phyloP scores from a whole-genome alignment of 2,329 filamentous ascomycete species.

The Chaetomiaceae sp. region DNA sequence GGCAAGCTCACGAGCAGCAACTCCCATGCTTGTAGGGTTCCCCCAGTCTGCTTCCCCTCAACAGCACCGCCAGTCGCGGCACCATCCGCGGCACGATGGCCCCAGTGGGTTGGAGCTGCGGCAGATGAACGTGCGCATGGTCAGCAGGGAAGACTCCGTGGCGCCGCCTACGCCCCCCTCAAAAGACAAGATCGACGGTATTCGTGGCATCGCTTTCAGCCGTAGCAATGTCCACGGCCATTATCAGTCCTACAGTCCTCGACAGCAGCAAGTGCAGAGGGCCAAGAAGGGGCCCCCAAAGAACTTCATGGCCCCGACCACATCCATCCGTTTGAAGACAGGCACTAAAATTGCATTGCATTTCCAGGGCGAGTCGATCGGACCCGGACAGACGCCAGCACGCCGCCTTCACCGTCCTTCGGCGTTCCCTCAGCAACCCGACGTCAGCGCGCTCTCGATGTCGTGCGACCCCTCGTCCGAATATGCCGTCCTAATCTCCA shows the following conservation, averaged over 20 bases:
- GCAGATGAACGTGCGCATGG: constrained; percentile 44
- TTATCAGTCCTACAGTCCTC: background rate
- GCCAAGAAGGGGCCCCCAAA: constrained; percentile 20
- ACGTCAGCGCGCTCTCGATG: constrained; percentile 66
- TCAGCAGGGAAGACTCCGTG: constrained; percentile 31
- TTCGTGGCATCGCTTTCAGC: constrained; percentile 7
- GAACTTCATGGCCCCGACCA: constrained; percentile 42
- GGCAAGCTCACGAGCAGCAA: constrained; percentile 60
- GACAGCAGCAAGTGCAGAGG: constrained; percentile 4
- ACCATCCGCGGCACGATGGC: constrained; percentile 1
- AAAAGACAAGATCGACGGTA: background rate
- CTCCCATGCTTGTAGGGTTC: constrained; percentile 62
- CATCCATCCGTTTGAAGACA: constrained; percentile 41
- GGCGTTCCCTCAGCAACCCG: constrained; percentile 67
- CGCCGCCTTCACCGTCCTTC: constrained; percentile 64
- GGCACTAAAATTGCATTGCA: constrained; percentile 40
- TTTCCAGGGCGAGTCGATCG: constrained; percentile 44
- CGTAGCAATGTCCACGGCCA: constrained; percentile 4
- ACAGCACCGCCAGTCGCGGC: constrained; percentile 33
- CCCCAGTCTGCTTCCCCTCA: constrained; percentile 24
- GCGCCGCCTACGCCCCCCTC: constrained; percentile 16
- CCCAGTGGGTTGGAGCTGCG: constrained; percentile 8
- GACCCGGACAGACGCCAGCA: constrained; percentile 48
- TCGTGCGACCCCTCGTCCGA: constrained; percentile 65
- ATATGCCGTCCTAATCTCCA: constrained; percentile 85